Evolutionary conservation across 2,329 filamentous ascomycete genomes (phyloP).

Genomic region (Sclerotinia minor): DNA sequence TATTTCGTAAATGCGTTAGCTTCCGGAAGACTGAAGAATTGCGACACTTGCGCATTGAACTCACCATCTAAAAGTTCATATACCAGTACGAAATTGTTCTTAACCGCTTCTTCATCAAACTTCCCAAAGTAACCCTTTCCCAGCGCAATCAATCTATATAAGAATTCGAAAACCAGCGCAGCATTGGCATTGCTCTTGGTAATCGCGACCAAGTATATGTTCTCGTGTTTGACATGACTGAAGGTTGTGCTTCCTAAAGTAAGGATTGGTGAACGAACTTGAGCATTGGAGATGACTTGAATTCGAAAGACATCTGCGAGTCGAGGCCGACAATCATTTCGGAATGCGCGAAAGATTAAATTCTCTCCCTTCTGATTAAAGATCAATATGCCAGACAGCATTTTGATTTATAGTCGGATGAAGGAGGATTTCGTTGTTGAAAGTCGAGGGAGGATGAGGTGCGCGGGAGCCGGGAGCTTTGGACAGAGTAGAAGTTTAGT

Average conservation of each 20-base stretch:
- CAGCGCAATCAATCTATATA: slow-evolving; percentile 86
- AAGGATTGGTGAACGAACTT: slow-evolving; percentile 95
- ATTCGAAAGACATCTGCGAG: slow-evolving; percentile 99
- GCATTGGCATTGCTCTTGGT: slow-evolving; percentile 99
- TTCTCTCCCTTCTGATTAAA: slow-evolving; percentile 99
- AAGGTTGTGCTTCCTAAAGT: slow-evolving; percentile 98
- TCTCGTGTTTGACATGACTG: slow-evolving; percentile 99
- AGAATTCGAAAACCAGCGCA: slow-evolving; percentile 94
- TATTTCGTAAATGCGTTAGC: slow-evolving; percentile 42
- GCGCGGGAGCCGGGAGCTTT: slow-evolving; percentile 18
- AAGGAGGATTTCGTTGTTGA: slow-evolving; percentile 19
- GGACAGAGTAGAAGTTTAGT: background rate
- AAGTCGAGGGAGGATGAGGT: slow-evolving; percentile 24
- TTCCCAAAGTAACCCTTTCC: slow-evolving; percentile 98
- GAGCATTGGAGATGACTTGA: slow-evolving; percentile 97
- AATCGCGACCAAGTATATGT: slow-evolving; percentile 95
- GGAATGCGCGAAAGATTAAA: slow-evolving; percentile 98
- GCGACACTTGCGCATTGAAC: slow-evolving; percentile 33
- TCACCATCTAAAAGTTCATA: slow-evolving; percentile 93
- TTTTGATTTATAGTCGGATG: slow-evolving; percentile 48
- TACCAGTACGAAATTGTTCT: slow-evolving; percentile 99
- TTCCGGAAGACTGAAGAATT: background rate
- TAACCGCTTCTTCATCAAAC: slow-evolving; percentile 98
- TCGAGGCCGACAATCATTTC: slow-evolving; percentile 95
- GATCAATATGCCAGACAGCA: slow-evolving; percentile 95